Base-by-base conservation (phyloP, 2,329 filamentous ascomycete genomes). In the Ramichloridium luteum region DNA sequence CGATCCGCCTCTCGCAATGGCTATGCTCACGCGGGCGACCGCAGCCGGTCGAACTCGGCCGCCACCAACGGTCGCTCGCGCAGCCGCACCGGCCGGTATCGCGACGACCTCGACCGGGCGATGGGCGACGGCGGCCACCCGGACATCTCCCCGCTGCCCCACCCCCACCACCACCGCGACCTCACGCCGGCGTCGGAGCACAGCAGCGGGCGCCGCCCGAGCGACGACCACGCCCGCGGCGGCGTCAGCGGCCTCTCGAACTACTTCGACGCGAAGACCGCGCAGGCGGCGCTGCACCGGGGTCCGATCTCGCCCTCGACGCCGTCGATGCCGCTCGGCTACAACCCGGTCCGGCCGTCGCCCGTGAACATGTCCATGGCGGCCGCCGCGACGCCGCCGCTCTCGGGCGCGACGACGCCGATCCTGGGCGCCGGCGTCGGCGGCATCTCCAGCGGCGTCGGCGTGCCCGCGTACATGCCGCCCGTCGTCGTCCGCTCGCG, bases 11-110 rank as follows among this genome's bases (percentile, higher is more conserved):
- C n/a, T n/a, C n/a, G n/a, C n/a, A n/a, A n/a, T n/a, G n/a, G n/a
- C n/a, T n/a, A n/a, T n/a, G n/a, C n/a, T n/a, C n/a, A n/a, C n/a
- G n/a, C n/a, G n/a, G 20, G 20, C 56, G 38, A 51, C 16, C 58
- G 70, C 30, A 64, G 69, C 38, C 65, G 71, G 30, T 72, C 71
- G 4, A 65, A 61, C 39, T 74, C 72, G 5, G 64, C 66, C 32
- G 57, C 63, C 3, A 62, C 62, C 1, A 64, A 62, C 31, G 62
- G 46, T 15, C 64, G 70, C 16, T 72, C 70, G 5, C 64, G 65
- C 39, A 74, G 70, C 46, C 64, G 66, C 25, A 56, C 58, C 26
- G 56, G 62, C 15, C 56, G 53, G 27, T 59, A 64, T 36, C 63
- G 64, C 16, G 68, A 73, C 31, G 69, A 73, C 41, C 47, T 69